A percentile compares a stretch with the other conserved stretches of the same genome.
Evolutionary conservation across 495 filamentous ascomycete genomes (phyloP).

Genomic region (Xylaria scruposa): DNA sequence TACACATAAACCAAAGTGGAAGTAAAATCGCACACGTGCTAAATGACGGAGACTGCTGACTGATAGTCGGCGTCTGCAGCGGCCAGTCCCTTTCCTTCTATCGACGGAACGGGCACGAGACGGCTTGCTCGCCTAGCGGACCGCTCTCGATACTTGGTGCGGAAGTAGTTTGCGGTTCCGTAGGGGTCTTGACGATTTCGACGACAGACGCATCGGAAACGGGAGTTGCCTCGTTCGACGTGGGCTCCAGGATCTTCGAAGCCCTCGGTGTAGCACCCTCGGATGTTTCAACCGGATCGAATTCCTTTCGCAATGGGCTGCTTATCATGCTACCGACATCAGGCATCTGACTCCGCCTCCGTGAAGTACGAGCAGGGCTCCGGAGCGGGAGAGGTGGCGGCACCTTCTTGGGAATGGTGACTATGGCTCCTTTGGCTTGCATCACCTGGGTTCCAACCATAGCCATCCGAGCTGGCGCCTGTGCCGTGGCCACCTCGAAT

Average conservation of each 20-base stretch:
- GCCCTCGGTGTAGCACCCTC: constrained; percentile 31
- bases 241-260: constrained; percentile 20
- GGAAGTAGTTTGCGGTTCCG: constrained; percentile 5
- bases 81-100: constrained; percentile 28
- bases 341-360: constrained; percentile 45
- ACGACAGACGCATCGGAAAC: not conserved
- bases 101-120: constrained; percentile 6
- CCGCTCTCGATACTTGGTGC: constrained; percentile 13
- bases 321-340: constrained; percentile 35
- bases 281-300: constrained; percentile 34
- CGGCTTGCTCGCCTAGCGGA: constrained; percentile 24
- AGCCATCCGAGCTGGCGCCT: constrained; percentile 54
- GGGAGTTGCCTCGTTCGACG: constrained; percentile 8
- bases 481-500: constrained; percentile 55
- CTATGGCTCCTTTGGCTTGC: constrained; percentile 64
- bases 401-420: constrained; percentile 74
- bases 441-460: constrained; percentile 58
- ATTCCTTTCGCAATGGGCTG: constrained; percentile 41
- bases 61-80: constrained; percentile 26
- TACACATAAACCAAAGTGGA: constrained; percentile 12
- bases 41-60: constrained; percentile 33
- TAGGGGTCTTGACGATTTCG: not conserved
- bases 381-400: constrained; percentile 69
- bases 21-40: not conserved
- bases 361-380: constrained; percentile 59